Evolutionary conservation across 1,139 yeast genomes (phyloP).

Genomic region (Geotrichum macrosporum): DNA sequence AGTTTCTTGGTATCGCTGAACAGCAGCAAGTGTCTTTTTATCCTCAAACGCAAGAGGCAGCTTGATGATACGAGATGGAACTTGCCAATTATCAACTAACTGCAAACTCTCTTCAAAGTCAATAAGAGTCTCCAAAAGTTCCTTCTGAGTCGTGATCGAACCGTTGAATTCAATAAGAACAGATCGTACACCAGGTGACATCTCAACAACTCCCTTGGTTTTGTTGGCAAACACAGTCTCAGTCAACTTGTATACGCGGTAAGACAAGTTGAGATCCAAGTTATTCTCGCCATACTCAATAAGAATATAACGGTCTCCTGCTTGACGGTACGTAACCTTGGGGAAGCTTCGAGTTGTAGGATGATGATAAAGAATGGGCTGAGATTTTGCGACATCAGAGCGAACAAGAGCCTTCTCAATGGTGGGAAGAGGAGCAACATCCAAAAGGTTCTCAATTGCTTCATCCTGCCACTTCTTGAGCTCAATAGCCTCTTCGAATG

Average conservation of each 20-base stretch:
- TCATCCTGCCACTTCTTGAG: conserved; percentile 59
- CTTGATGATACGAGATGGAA: conserved; percentile 73
- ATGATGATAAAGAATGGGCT: conserved; percentile 53
- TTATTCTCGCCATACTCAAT: conserved; percentile 89
- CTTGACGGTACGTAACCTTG: conserved; percentile 81
- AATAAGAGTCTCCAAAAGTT: conserved; percentile 58
- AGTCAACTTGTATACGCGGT: conserved; percentile 78
- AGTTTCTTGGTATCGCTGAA: conserved; percentile 85
- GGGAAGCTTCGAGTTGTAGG: conserved; percentile 52
- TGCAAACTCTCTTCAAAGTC: conserved; percentile 72
- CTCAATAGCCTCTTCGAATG: conserved; percentile 60
- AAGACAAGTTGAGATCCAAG: conserved; percentile 78
- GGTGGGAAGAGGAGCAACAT: conserved; percentile 19
- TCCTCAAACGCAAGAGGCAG: conserved; percentile 98
- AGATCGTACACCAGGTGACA: conserved; percentile 96
- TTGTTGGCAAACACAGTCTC: conserved; percentile 54
- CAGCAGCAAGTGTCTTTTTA: conserved; percentile 80
- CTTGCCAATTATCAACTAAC: conserved; percentile 76
- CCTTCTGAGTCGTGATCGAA: conserved; percentile 50
- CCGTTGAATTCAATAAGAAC: conserved; percentile 82
- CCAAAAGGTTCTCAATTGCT: conserved; percentile 26
- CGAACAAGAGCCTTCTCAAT: conserved; percentile 17
- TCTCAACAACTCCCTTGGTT: conserved; percentile 78
- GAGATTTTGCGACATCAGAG: conserved; percentile 18
- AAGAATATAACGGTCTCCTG: conserved; percentile 89